These are phyloP conservation scores for Leonotis leonurus DNA, from an alignment of 257 asterid species.

Conservation along the genomic window DNA sequence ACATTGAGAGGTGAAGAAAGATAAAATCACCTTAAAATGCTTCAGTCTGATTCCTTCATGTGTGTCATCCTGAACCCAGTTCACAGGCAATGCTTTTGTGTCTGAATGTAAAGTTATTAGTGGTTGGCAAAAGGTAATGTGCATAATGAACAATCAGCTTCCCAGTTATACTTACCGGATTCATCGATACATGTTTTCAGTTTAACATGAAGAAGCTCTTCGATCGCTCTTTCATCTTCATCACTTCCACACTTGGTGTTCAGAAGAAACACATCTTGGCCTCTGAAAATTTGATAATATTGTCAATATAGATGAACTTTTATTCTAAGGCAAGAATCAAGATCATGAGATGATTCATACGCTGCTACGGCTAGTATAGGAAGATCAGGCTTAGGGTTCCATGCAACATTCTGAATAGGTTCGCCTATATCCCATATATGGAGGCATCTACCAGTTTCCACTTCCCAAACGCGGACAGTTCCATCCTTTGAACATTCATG, in stretches of 20 bases:
- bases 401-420: constrained; percentile 58
- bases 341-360: constrained; percentile 37
- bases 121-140: background rate
- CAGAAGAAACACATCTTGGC: constrained; percentile 63
- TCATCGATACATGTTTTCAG: constrained; percentile 35
- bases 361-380: constrained; percentile 75
- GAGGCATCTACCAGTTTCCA: constrained; percentile 89
- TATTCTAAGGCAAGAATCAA: constrained; percentile 3
- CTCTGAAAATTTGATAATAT: constrained; percentile 40
- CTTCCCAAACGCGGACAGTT: constrained; percentile 96
- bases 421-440: constrained; percentile 84
- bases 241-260: constrained; percentile 58
- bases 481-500: constrained; percentile 82
- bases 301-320: constrained; percentile 10
- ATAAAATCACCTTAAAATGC: constrained; percentile 72
- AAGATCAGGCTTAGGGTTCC: constrained; percentile 84
- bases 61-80: constrained; percentile 63
- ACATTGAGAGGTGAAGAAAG: background rate
- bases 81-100: constrained; percentile 36
- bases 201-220: constrained; percentile 60
- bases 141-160: background rate
- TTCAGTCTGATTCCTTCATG: constrained; percentile 75
- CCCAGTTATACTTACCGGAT: constrained; percentile 45
- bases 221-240: constrained; percentile 53
- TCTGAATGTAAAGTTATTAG: constrained; percentile 37